phyloP scores from a whole-genome alignment of 495 filamentous ascomycete species.

The Xanthoparmelia taractica region DNA sequence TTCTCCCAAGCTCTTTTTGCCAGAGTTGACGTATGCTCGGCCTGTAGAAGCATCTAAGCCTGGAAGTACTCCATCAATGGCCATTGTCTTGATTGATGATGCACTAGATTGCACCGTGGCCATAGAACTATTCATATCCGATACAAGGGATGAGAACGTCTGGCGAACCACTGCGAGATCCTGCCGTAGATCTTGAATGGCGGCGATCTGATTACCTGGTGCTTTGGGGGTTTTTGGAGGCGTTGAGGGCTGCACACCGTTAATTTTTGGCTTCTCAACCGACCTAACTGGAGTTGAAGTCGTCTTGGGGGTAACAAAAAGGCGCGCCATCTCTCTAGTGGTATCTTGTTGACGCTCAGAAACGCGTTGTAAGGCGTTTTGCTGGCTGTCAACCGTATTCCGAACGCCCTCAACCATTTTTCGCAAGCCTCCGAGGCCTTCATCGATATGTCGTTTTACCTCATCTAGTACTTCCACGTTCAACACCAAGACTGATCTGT shows the following conservation, averaged over 20 bases:
- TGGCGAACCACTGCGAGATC: slow-evolving; percentile 90
- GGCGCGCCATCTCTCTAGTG: slow-evolving; percentile 79
- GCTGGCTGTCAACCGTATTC: slow-evolving; percentile 71
- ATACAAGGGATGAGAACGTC: slow-evolving; percentile 82
- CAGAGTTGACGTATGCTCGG: slow-evolving; percentile 71
- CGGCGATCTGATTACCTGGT: slow-evolving; percentile 51
- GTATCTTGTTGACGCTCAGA: slow-evolving; percentile 86
- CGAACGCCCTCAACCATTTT: slow-evolving; percentile 74
- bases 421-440: slow-evolving; percentile 74
- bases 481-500: slow-evolving; percentile 84
- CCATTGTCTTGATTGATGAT: slow-evolving; percentile 64
- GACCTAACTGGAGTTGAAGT: slow-evolving; percentile 26
- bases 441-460: slow-evolving; percentile 92
- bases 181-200: slow-evolving; percentile 74
- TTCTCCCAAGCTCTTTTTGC: slow-evolving; percentile 72
- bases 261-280: slow-evolving; percentile 32
- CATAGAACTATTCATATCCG: slow-evolving; percentile 86
- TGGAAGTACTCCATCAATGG: slow-evolving; percentile 56
- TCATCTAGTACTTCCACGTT: slow-evolving; percentile 95
- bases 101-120: slow-evolving; percentile 71
- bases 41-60: slow-evolving; percentile 63
- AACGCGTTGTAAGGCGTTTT: slow-evolving; percentile 71
- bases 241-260: slow-evolving; percentile 17
- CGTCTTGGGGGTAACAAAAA: slow-evolving; percentile 59
- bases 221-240: slow-evolving; percentile 28